These are phyloP conservation scores for Aspergillus hancockii DNA, from an alignment of 495 filamentous ascomycete genomes.

Conservation along the genomic window DNA sequence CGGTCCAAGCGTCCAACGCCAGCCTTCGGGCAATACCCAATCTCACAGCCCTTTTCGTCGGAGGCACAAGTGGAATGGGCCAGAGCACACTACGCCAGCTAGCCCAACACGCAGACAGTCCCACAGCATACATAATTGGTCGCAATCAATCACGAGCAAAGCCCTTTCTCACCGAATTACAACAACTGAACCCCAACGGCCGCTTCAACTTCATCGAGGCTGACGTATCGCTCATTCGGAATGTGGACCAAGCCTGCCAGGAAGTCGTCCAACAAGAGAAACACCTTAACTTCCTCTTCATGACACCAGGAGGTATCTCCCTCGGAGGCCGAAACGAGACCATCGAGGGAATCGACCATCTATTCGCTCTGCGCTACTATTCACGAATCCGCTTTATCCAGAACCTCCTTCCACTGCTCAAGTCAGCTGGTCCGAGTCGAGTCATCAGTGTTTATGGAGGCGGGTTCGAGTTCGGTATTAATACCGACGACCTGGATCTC, in stretches of 20 bases:
- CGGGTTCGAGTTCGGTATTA: slow-evolving; percentile 51
- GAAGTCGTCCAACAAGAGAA: slow-evolving; percentile 51
- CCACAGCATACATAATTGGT: slow-evolving; percentile 38
- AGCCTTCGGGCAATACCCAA: slow-evolving; percentile 14
- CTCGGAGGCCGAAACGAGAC: slow-evolving; percentile 21
- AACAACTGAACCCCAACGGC: slow-evolving; percentile 50
- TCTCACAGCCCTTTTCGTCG: slow-evolving; percentile 39
- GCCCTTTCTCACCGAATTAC: slow-evolving; percentile 46
- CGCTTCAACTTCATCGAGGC: slow-evolving; percentile 49
- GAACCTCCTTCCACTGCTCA: slow-evolving; percentile 38
- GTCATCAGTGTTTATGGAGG: slow-evolving; percentile 55
- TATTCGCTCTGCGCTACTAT: slow-evolving; percentile 39
- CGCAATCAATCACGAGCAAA: slow-evolving; percentile 34
- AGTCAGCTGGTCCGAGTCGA: slow-evolving; percentile 34
- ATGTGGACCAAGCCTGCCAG: slow-evolving; percentile 58
- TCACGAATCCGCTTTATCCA: slow-evolving; percentile 37
- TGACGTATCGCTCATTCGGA: slow-evolving; percentile 54
- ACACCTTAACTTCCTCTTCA: slow-evolving; percentile 58
- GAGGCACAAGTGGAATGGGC: slow-evolving; percentile 43
- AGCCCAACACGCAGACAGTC: slow-evolving; percentile 28
- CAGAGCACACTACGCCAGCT: slow-evolving; percentile 34
- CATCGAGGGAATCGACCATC: slow-evolving; percentile 30
- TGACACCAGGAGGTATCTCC: slow-evolving; percentile 22
- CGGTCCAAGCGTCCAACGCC: slow-evolving; percentile 24
- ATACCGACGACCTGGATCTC: slow-evolving; percentile 44